Evolutionary conservation across 495 filamentous ascomycete genomes (phyloP).

Genomic region (Articulospora tetracladia): DNA sequence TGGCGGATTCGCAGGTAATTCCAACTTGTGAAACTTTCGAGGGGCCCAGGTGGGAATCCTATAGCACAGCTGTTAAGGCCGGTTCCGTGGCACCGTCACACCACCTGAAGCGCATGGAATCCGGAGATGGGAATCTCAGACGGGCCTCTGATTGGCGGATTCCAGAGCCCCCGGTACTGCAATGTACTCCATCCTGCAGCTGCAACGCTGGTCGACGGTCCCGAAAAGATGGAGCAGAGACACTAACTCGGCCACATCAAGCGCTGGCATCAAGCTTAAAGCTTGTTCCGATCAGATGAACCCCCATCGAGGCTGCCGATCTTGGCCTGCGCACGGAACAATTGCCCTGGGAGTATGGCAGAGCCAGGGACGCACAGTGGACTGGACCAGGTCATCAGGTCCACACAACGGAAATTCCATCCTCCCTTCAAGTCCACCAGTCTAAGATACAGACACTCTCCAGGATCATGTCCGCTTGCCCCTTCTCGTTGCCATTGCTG

Average conservation of each 20-base stretch:
- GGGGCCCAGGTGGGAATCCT: too few relatives aligned
- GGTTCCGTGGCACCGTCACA: too few relatives aligned
- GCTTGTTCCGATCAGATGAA: too few relatives aligned
- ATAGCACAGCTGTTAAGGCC: too few relatives aligned
- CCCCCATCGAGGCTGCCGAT: neutral
- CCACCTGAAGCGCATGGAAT: too few relatives aligned
- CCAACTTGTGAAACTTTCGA: too few relatives aligned
- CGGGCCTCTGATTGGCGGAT: neutral
- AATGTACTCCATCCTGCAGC: neutral
- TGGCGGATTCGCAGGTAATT: too few relatives aligned
- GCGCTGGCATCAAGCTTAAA: neutral
- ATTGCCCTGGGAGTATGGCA: too few relatives aligned
- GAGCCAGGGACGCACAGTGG: too few relatives aligned
- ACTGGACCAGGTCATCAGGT: neutral
- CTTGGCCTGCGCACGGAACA: neutral
- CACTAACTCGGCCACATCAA: neutral
- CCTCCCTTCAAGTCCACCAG: neutral
- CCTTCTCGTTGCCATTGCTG: too few relatives aligned
- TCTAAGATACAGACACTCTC: neutral
- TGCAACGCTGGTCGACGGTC: neutral
- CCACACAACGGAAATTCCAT: neutral
- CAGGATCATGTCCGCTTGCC: too few relatives aligned
- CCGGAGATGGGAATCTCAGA: neutral
- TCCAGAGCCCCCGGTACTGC: neutral
- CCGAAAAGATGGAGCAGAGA: neutral